A percentile compares a stretch with the other conserved stretches of the same genome.
phyloP scores from a whole-genome alignment of 306 rosid genomes.

The Abrus precatorius region DNA sequence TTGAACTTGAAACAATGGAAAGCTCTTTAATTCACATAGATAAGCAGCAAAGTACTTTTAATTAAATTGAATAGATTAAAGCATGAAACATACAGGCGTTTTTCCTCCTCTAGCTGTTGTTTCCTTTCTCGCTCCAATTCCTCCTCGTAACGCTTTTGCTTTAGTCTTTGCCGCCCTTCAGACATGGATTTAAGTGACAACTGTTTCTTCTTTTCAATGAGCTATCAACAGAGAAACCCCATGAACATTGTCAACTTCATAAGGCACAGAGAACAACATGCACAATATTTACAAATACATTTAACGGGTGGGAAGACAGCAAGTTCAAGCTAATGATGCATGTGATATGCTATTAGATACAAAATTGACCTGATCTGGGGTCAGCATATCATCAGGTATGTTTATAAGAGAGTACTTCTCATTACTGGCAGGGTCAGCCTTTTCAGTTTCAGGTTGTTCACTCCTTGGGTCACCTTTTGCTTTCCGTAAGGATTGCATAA shows the following conservation, averaged over 20 bases:
- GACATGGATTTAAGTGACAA: slow-evolving; percentile 88
- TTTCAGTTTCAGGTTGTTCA: slow-evolving; percentile 81
- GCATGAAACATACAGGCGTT: slow-evolving; percentile 68
- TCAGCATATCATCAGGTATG: slow-evolving; percentile 82
- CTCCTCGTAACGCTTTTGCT: slow-evolving; percentile 84
- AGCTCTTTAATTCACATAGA: slow-evolving; percentile 19
- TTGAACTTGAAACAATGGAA: slow-evolving; percentile 13
- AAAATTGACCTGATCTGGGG: slow-evolving; percentile 83
- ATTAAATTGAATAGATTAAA: slow-evolving; percentile 22
- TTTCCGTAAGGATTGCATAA: slow-evolving; percentile 80
- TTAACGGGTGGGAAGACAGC: slow-evolving; percentile 21
- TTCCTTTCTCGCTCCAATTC: slow-evolving; percentile 80
- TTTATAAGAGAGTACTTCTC: slow-evolving; percentile 83
- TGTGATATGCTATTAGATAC: slow-evolving; percentile 40
- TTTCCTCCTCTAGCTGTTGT: slow-evolving; percentile 83
- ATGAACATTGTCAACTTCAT: slow-evolving; percentile 25
- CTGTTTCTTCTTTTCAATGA: slow-evolving; percentile 83
- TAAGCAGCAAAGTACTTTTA: slow-evolving; percentile 1
- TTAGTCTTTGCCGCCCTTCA: slow-evolving; percentile 90
- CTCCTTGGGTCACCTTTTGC: slow-evolving; percentile 87
- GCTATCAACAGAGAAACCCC: slow-evolving; percentile 60
- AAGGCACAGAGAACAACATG: slow-evolving; percentile 1
- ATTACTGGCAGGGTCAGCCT: slow-evolving; percentile 56
- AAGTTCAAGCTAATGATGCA: slow-evolving; percentile 43
- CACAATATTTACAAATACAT: slow-evolving; percentile 26